These are phyloP conservation scores for Nothophoma quercina DNA, from an alignment of 2,329 filamentous ascomycete species.

Conservation along the genomic window DNA sequence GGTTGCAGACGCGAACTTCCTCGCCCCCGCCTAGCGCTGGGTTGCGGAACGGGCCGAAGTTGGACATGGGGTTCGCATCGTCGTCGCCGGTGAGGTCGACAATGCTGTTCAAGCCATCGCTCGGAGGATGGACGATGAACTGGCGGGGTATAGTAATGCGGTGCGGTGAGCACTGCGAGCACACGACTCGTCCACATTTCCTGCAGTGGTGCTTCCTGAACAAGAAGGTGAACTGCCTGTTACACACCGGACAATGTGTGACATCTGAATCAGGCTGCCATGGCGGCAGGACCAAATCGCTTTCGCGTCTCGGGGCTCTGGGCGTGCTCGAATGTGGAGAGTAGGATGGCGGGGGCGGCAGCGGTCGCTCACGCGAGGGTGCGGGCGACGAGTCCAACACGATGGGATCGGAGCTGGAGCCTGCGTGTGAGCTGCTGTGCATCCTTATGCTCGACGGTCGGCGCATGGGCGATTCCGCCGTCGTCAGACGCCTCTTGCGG, in stretches of 20 bases:
- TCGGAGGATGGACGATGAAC: constrained; percentile 81
- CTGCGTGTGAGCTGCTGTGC: constrained; percentile 24
- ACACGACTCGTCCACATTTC: constrained; percentile 94
- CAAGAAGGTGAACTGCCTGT: constrained; percentile 80
- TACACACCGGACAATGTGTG: constrained; percentile 83
- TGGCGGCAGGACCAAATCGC: constrained; percentile 67
- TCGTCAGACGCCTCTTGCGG: constrained; percentile 47
- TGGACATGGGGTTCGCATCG: constrained; percentile 34
- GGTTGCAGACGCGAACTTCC: constrained; percentile 74
- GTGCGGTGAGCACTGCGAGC: constrained; percentile 87
- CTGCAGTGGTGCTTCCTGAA: constrained; percentile 93
- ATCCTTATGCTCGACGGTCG: constrained; percentile 38
- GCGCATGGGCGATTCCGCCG: constrained; percentile 42
- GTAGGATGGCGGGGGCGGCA: constrained; percentile 21
- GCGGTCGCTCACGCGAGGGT: constrained; percentile 14
- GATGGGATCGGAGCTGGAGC: constrained; percentile 33
- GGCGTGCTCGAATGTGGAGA: constrained; percentile 19
- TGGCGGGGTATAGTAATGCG: constrained; percentile 93
- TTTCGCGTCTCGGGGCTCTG: constrained; percentile 34
- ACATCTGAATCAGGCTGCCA: constrained; percentile 93
- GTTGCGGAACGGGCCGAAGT: constrained; percentile 49
- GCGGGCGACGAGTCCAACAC: constrained; percentile 31
- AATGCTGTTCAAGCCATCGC: constrained; percentile 34
- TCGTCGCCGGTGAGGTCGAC: constrained; percentile 57
- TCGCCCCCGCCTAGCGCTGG: constrained; percentile 68